Conservation (phyloP, 257 asterid species). For the Cordia subcordata region DNA sequence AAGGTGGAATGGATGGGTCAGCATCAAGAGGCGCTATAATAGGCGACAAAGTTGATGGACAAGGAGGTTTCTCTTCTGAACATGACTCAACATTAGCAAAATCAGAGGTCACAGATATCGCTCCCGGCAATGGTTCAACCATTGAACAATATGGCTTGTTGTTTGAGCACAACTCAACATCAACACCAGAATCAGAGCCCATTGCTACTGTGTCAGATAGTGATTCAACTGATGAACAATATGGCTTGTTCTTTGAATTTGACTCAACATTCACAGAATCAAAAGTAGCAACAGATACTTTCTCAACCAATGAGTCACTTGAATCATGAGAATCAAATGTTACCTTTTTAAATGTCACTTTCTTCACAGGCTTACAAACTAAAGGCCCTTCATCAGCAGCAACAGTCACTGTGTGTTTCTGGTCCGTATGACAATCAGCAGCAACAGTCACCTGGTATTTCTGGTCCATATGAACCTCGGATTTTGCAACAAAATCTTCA, state of each 20-base stretch:
- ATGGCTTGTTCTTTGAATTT: constrained; percentile 10
- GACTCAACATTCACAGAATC: constrained; percentile 20
- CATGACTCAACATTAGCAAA: constrained; percentile 17
- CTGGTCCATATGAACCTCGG: constrained; percentile 20
- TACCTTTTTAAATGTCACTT: constrained; percentile 44
- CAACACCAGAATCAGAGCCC: constrained; percentile 23
- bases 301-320: background rate
- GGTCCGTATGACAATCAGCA: constrained; percentile 12
- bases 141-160: constrained; percentile 20
- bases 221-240: constrained; percentile 23
- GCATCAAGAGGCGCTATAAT: constrained; percentile 70
- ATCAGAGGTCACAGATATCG: constrained; percentile 25
- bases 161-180: constrained; percentile 19
- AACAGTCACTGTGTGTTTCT: constrained; percentile 2
- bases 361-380: constrained; percentile 37
- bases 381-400: constrained; percentile 31
- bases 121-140: constrained; percentile 23
- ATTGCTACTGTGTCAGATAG: constrained; percentile 20
- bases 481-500: constrained; percentile 19
- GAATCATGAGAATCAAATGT: constrained; percentile 1
- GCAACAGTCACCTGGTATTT: constrained; percentile 9
- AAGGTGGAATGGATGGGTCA: constrained; percentile 68
- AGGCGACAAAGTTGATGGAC: constrained; percentile 22
- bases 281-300: constrained; percentile 2
- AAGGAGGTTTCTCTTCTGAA: constrained; percentile 16